Conservation (phyloP, 495 filamentous ascomycete species). For the Jackrogersella multiformis region DNA sequence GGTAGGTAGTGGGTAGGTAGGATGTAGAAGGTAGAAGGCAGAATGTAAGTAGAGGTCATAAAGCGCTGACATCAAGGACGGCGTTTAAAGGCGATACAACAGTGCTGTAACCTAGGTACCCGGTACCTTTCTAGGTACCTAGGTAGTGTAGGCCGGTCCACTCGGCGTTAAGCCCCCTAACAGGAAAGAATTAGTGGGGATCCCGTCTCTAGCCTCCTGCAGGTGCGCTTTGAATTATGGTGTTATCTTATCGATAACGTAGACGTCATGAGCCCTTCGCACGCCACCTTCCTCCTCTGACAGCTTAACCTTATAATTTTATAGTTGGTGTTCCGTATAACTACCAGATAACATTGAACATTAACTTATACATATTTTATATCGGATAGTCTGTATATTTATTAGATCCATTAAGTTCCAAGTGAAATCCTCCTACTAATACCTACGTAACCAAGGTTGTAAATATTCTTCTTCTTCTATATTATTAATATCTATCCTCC, state of each 20-base stretch:
- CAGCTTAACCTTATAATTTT: slow-evolving; percentile 7
- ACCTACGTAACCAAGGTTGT: neutral
- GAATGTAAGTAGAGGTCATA: neutral
- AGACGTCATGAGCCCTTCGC: slow-evolving; percentile 26
- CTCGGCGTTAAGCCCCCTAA: slow-evolving; percentile 14
- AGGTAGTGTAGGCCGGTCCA: too few species aligned
- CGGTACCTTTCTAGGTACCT: too few species aligned
- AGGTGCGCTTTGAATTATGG: too few species aligned
- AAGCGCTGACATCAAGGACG: slow-evolving; percentile 39
- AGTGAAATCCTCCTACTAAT: neutral
- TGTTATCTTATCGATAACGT: slow-evolving; percentile 39
- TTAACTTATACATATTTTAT: too few species aligned
- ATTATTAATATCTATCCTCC: neutral
- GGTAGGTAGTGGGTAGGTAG: neutral
- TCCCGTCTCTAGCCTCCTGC: too few species aligned
- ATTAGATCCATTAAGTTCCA: neutral
- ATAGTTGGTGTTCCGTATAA: neutral
- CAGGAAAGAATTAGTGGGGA: too few species aligned
- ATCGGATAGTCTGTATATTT: too few species aligned
- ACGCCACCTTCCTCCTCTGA: neutral
- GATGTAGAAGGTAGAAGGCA: neutral
- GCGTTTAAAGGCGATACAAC: slow-evolving; percentile 7
- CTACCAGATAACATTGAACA: too few species aligned
- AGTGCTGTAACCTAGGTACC: neutral
- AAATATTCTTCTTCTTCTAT: neutral